A percentile compares a stretch with the other conserved stretches of the same genome.
Conservation (phyloP, 768 basidiomycete species). For the Leccinellum luteum region DNA sequence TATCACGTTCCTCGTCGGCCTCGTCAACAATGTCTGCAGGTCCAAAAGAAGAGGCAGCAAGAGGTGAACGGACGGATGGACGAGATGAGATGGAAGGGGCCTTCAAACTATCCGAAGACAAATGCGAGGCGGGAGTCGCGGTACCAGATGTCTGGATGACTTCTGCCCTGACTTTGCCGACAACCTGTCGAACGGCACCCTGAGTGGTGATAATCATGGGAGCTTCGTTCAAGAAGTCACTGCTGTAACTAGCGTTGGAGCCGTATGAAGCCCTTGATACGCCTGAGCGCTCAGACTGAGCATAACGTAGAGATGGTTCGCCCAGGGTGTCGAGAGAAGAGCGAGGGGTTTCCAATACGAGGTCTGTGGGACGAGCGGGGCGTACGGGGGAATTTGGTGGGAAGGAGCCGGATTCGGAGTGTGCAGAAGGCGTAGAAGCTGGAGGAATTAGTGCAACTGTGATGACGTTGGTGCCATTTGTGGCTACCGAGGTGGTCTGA, state of each 20-base stretch:
- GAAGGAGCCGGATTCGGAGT: conserved; percentile 29
- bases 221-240: conserved; percentile 77
- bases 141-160: conserved; percentile 61
- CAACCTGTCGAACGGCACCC: conserved; percentile 61
- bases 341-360: conserved; percentile 61
- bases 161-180: conserved; percentile 77
- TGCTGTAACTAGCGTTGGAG: conserved; percentile 72
- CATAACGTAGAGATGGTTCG: conserved; percentile 33
- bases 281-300: conserved; percentile 53
- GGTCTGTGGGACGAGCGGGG: conserved; percentile 56
- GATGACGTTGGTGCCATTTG: conserved; percentile 82
- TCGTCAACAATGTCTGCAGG: conserved; percentile 63
- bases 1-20: conserved; percentile 32
- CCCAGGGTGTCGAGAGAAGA: conserved; percentile 52
- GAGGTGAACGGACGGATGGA: conserved; percentile 57
- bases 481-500: conserved; percentile 68
- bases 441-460: conserved; percentile 79
- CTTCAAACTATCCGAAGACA: conserved; percentile 39
- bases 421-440: conserved; percentile 40
- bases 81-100: conserved; percentile 37
- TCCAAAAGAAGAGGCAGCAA: conserved; percentile 70
- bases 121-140: conserved; percentile 27
- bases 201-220: conserved; percentile 77
- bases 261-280: conserved; percentile 66
- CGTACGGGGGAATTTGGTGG: conserved; percentile 45